phyloP scores from a whole-genome alignment of 192 early-diverging fungal genomes.

The Backusella tarrabulga region DNA sequence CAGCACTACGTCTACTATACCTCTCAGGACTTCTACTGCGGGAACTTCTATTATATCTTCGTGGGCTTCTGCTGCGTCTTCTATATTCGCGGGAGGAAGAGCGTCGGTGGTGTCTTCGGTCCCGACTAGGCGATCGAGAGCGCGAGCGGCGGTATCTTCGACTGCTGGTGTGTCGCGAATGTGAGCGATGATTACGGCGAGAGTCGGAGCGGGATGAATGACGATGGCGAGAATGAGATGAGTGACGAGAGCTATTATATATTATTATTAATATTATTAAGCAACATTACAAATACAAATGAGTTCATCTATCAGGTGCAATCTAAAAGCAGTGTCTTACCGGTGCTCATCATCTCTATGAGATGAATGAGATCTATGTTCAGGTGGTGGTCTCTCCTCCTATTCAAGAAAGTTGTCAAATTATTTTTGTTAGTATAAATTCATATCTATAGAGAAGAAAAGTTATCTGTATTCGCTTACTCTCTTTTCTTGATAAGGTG shows the following conservation, averaged over 20 bases:
- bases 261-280: slow-evolving; percentile 6
- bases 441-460: not conserved
- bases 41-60: slow-evolving; percentile 32
- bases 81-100: slow-evolving; percentile 23
- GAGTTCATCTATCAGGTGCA: not conserved
- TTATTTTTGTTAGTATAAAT: not conserved
- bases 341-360: slow-evolving; percentile 17
- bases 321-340: not conserved
- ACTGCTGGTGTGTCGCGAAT: slow-evolving; percentile 38
- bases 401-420: slow-evolving; percentile 1
- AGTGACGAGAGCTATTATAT: not conserved
- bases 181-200: slow-evolving; percentile 41
- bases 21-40: slow-evolving; percentile 16
- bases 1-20: not conserved
- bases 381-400: not conserved
- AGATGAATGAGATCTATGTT: not conserved
- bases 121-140: slow-evolving; percentile 38
- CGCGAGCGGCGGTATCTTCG: slow-evolving; percentile 43
- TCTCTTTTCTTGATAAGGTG: slow-evolving; percentile 56
- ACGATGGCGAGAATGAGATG: not conserved
- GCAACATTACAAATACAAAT: too few species aligned
- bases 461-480: not conserved
- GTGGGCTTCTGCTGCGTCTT: slow-evolving; percentile 44
- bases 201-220: slow-evolving; percentile 40
- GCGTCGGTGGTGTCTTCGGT: slow-evolving; percentile 34